These are phyloP conservation scores for Zoysia matrella DNA, from an alignment of 202 grass and related monocot genomes.

Conservation along the genomic window DNA sequence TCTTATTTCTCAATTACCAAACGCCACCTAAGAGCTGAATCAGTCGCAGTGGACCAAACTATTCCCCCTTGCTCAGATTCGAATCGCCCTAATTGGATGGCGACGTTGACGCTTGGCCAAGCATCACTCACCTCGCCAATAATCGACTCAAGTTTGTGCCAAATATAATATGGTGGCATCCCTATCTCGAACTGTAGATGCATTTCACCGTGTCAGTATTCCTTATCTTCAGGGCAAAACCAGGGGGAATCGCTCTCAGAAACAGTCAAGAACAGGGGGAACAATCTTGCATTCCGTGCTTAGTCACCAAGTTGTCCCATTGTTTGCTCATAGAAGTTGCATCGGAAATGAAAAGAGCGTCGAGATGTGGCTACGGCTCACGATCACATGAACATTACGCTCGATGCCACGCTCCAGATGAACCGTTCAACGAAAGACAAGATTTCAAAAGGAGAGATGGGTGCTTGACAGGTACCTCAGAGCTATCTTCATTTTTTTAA, in stretches of 20 bases:
- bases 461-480: too few relatives aligned
- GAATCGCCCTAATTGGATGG: not conserved
- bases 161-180: not conserved
- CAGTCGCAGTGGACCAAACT: too few relatives aligned
- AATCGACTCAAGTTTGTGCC: not conserved
- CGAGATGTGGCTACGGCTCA: not conserved
- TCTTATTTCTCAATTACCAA: too few relatives aligned
- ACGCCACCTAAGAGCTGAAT: too few relatives aligned
- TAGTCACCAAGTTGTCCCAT: not conserved
- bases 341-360: not conserved
- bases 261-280: not conserved
- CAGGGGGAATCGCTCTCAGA: not conserved
- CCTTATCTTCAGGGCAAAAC: slow-evolving; percentile 8
- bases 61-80: not conserved
- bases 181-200: not conserved
- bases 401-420: not conserved
- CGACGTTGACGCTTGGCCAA: not conserved
- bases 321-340: not conserved
- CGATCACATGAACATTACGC: not conserved
- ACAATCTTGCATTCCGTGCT: too few relatives aligned
- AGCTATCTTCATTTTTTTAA: too few relatives aligned
- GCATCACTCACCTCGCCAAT: not conserved
- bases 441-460: too few relatives aligned
- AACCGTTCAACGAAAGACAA: not conserved
- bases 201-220: not conserved